A percentile compares a stretch with the other conserved stretches of the same genome.
phyloP scores from a whole-genome alignment of 2,329 filamentous ascomycete species.

The Diaporthe sp. region DNA sequence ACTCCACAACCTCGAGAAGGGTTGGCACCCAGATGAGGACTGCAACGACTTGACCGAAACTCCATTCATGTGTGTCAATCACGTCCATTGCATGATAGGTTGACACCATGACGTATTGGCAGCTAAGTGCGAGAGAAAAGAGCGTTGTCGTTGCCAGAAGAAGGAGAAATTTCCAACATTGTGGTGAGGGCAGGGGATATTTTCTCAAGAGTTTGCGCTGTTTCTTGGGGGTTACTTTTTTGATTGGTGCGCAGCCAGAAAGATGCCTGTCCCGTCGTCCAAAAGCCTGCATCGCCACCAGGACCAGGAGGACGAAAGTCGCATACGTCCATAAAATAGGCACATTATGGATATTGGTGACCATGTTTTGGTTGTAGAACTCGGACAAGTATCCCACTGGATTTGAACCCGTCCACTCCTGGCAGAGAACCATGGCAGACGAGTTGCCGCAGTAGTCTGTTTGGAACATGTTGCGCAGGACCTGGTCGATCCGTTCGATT shows the following conservation, averaged over 20 bases:
- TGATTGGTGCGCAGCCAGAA: not conserved
- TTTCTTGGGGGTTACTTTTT: not conserved
- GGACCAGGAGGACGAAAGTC: too few species aligned
- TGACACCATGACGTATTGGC: not conserved
- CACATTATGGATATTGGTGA: not conserved
- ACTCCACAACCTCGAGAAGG: not conserved
- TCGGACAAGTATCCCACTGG: not conserved
- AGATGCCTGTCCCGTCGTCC: too few species aligned
- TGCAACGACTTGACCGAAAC: not conserved
- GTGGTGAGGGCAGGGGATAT: too few species aligned
- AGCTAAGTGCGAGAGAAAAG: not conserved
- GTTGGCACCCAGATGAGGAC: not conserved
- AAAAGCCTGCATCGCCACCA: too few species aligned
- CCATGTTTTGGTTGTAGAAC: not conserved
- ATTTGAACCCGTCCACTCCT: not conserved
- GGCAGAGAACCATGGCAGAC: not conserved
- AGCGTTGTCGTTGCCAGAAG: not conserved
- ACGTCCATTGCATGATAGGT: not conserved
- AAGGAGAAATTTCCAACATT: not conserved
- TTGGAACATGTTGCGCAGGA: too few species aligned
- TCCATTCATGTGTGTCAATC: not conserved
- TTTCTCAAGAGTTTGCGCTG: too few species aligned
- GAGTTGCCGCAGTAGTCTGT: not conserved
- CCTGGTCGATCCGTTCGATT: too few species aligned
- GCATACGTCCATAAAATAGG: too few species aligned